phyloP scores from a whole-genome alignment of 306 rosid genomes.

The Begonia loranthoides region DNA sequence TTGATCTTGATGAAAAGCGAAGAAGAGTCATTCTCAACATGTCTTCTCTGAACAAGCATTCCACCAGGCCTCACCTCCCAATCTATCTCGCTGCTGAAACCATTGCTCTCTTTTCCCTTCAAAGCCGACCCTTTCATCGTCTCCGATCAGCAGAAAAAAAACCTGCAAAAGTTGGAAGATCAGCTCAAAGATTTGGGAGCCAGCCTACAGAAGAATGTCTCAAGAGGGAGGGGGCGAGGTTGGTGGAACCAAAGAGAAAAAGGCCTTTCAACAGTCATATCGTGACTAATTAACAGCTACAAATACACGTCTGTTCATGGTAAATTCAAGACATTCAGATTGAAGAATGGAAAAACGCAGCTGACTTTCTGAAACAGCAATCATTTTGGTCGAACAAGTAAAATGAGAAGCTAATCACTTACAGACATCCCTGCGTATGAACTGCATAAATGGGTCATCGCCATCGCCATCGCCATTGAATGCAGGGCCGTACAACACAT shows the following conservation, averaged over 20 bases:
- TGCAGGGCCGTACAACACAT: too few species aligned
- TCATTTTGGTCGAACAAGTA: too few species aligned
- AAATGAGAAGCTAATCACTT: too few species aligned
- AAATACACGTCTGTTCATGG: too few species aligned
- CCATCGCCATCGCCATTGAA: too few species aligned
- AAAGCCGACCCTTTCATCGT: slow-evolving; percentile 34
- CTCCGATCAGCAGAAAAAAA: slow-evolving; percentile 15
- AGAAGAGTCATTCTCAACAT: not conserved
- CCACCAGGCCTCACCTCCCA: slow-evolving; percentile 5
- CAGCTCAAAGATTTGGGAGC: not conserved
- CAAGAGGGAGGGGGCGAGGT: slow-evolving; percentile 16
- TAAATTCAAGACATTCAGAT: too few species aligned
- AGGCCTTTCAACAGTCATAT: slow-evolving; percentile 28
- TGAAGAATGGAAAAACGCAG: too few species aligned
- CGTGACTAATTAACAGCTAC: too few species aligned
- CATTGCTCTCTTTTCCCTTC: slow-evolving; percentile 19
- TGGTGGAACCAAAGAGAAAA: slow-evolving; percentile 36
- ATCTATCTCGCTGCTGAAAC: not conserved
- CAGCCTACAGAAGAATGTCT: not conserved
- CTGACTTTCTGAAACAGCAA: too few species aligned
- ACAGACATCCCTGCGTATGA: too few species aligned
- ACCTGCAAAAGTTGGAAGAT: slow-evolving; percentile 17
- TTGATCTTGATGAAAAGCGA: not conserved
- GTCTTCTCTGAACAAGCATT: not conserved
- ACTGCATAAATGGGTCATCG: too few species aligned